Base-by-base conservation (phyloP, 2,329 filamentous ascomycete species). In the Botryosphaeria agaves region DNA sequence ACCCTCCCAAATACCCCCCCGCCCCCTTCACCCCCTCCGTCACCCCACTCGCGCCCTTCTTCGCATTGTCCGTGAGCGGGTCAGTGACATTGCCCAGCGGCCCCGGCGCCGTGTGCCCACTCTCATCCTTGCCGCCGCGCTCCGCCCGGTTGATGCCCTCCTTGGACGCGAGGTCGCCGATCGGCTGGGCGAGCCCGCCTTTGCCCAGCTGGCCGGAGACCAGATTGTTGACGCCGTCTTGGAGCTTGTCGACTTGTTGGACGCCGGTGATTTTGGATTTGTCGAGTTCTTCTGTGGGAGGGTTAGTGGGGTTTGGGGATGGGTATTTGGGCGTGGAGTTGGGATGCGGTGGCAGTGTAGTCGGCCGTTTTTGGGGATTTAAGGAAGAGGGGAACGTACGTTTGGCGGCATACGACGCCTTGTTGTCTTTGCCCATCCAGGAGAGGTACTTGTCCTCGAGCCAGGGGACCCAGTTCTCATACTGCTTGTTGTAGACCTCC, bases 371-470 rank as follows among this genome's bases (percentile, higher is more conserved):
- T 23, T 8, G 7, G 32, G 14, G 23, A 29, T 9, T 16, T 12
- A 7, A 21, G 28, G 14, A 14, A 18, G 19, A 32, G 18, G 17
- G 18, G 18, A 24, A 49, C 56, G 19, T 50, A 79, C 76, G 65
- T 52, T 76, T 80, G 2, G 75, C 64, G 5, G 69, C 60, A 44
- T 82, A 82, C 47, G 68, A 75, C 4, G 74, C 68, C 54, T 83
- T 81, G 62, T 83, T 83, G 46, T 81, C 75, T 38, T 74, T 76
- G 43, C 74, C 78, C 52, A 81, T 81, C 62, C 69, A 81, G 31
- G 64, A 61, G 17, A 83, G 63, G 48, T 79, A 80, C 35, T 71
- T 52, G 49, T 83, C 77, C 51, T 83, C 76, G 33, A 81, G 57
- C 76, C 77, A 82, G 1, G 77, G 77, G 48, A 80, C 66, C 77